phyloP scores from a whole-genome alignment of 345 rosid species.

The Euphorbia peplus region DNA sequence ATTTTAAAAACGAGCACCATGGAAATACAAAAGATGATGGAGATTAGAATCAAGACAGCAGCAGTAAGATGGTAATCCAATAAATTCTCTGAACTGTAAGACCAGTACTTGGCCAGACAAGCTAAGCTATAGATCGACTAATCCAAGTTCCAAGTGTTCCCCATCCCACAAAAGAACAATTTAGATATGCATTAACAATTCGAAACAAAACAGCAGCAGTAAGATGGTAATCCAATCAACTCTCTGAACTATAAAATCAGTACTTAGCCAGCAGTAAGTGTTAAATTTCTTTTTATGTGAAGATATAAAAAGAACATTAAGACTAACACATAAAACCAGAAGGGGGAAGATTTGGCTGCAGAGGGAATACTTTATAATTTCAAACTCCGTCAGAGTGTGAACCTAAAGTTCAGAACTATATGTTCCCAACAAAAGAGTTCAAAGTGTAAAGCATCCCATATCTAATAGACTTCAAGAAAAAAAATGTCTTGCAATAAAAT shows the following conservation, averaged over 20 bases:
- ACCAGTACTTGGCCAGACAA: not conserved
- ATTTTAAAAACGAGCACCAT: too few species aligned
- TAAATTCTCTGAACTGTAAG: too few species aligned
- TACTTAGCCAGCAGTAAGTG: not conserved
- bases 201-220: not conserved
- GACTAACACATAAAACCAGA: not conserved
- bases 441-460: not conserved
- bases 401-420: conserved; percentile 1
- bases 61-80: too few species aligned
- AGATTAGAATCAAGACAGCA: too few species aligned
- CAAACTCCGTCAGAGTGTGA: not conserved
- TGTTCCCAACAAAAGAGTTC: not conserved
- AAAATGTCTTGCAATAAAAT: not conserved
- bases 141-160: not conserved
- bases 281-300: too few species aligned
- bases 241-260: not conserved
- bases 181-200: not conserved
- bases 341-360: not conserved
- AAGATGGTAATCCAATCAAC: not conserved
- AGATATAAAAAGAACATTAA: not conserved
- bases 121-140: not conserved
- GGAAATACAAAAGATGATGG: too few species aligned
- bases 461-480: not conserved
- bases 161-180: not conserved
- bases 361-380: not conserved